Evolutionary conservation across 768 basidiomycete species (phyloP).

Genomic region (Tubosaeta brunneosetosa): DNA sequence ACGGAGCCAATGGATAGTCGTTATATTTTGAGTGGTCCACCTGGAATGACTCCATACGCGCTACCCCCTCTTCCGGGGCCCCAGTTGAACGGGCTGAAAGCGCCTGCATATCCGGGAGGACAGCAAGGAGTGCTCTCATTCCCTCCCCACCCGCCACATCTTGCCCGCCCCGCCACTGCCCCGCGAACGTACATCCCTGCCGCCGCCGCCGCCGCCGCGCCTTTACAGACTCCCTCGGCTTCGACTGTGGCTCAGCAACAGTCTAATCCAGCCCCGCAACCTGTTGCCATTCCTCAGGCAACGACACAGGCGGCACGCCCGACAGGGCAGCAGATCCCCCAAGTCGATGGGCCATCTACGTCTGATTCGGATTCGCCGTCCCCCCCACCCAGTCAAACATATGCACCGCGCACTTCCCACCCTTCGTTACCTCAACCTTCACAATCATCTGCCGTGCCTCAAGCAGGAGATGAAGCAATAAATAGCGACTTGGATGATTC

Average conservation of each 20-base stretch:
- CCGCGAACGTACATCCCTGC: slow-evolving; percentile 24
- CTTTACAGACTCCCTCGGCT: slow-evolving; percentile 12
- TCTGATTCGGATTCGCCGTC: slow-evolving; percentile 70
- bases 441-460: slow-evolving; percentile 33
- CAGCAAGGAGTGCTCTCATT: slow-evolving; percentile 59
- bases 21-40: slow-evolving; percentile 51
- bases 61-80: slow-evolving; percentile 65
- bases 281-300: slow-evolving; percentile 14
- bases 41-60: slow-evolving; percentile 43
- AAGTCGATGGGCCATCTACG: slow-evolving; percentile 70
- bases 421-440: slow-evolving; percentile 70
- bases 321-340: slow-evolving; percentile 50
- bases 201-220: slow-evolving; percentile 17
- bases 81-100: slow-evolving; percentile 51
- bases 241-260: slow-evolving; percentile 17
- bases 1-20: slow-evolving; percentile 68
- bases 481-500: slow-evolving; percentile 97
- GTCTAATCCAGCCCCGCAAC: slow-evolving; percentile 13
- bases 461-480: slow-evolving; percentile 73
- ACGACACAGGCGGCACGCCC: slow-evolving; percentile 16
- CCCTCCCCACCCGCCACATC: slow-evolving; percentile 32
- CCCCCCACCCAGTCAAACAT: slow-evolving; percentile 55
- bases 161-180: slow-evolving; percentile 17
- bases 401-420: slow-evolving; percentile 67
- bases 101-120: slow-evolving; percentile 49